Percentiles rank a stretch among this genome's conserved stretches.
These are phyloP conservation scores for Malassezia arunalokei DNA, from an alignment of 1,284 basidiomycete genomes.

Conservation along the genomic window DNA sequence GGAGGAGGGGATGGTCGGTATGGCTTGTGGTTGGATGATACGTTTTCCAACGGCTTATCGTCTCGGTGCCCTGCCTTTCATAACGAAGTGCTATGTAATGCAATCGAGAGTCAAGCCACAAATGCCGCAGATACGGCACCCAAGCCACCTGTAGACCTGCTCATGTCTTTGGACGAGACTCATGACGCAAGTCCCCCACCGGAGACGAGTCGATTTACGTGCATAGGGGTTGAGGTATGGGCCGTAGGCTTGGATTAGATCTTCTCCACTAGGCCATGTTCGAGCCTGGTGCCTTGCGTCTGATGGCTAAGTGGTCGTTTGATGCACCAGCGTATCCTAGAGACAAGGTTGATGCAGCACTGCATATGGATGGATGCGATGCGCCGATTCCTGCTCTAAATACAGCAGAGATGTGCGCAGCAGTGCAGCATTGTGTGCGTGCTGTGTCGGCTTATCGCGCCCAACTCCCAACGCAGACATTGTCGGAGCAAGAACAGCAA, in stretches of 20 bases:
- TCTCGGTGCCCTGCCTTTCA: constrained; percentile 72
- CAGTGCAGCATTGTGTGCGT: background rate
- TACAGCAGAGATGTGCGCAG: background rate
- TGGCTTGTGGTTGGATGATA: constrained; percentile 76
- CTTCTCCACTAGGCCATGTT: background rate
- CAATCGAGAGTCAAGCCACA: constrained; percentile 1
- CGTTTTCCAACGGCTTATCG: constrained; percentile 69
- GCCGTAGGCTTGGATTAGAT: constrained; percentile 50
- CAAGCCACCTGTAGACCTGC: constrained; percentile 6
- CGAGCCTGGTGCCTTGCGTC: background rate
- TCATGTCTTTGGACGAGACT: constrained; percentile 1
- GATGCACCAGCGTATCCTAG: constrained; percentile 1
- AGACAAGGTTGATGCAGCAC: background rate
- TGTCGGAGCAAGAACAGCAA: background rate
- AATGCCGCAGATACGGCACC: constrained; percentile 9
- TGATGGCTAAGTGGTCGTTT: background rate
- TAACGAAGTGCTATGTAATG: constrained; percentile 64
- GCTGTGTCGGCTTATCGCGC: constrained; percentile 2
- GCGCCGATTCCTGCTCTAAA: constrained; percentile 2
- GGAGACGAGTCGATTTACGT: constrained; percentile 59
- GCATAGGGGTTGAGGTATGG: constrained; percentile 77
- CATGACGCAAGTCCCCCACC: constrained; percentile 41
- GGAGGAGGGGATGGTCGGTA: constrained; percentile 41
- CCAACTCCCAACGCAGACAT: background rate
- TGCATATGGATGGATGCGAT: constrained; percentile 1